These are phyloP conservation scores for Lenzites betulinus DNA, from an alignment of 768 basidiomycete species.

Conservation along the genomic window DNA sequence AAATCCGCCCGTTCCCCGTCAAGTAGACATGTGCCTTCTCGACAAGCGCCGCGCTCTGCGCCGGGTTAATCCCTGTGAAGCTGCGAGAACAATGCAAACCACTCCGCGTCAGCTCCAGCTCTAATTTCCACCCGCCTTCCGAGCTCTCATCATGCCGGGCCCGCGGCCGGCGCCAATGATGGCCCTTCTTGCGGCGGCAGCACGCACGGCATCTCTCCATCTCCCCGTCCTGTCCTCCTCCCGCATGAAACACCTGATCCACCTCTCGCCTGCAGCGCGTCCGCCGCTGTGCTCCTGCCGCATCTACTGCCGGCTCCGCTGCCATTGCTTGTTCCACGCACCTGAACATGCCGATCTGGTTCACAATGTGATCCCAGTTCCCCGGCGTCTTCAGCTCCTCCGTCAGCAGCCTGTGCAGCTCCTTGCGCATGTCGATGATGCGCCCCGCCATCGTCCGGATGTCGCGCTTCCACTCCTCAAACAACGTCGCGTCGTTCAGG, in stretches of 20 bases:
- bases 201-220: constrained; percentile 8
- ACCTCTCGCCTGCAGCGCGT: neutral
- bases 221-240: neutral
- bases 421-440: constrained; percentile 89
- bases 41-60: constrained; percentile 66
- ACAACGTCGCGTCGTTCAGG: constrained; percentile 70
- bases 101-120: constrained; percentile 21
- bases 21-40: constrained; percentile 82
- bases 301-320: neutral
- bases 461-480: constrained; percentile 88
- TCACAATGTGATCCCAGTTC: constrained; percentile 93
- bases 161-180: constrained; percentile 1
- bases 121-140: constrained; percentile 5
- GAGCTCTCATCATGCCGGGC: constrained; percentile 2
- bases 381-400: constrained; percentile 86
- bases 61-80: constrained; percentile 77
- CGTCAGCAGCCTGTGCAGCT: constrained; percentile 72
- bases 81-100: constrained; percentile 38
- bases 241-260: constrained; percentile 14
- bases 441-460: constrained; percentile 91
- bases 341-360: constrained; percentile 99
- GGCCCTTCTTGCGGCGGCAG: constrained; percentile 4
- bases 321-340: constrained; percentile 36
- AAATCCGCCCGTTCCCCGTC: constrained; percentile 87
- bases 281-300: neutral